Percentiles rank a stretch among this genome's conserved stretches.
These are phyloP conservation scores for Coemansia sp. DNA, from an alignment of 192 early-diverging fungal genomes.

Conservation along the genomic window DNA sequence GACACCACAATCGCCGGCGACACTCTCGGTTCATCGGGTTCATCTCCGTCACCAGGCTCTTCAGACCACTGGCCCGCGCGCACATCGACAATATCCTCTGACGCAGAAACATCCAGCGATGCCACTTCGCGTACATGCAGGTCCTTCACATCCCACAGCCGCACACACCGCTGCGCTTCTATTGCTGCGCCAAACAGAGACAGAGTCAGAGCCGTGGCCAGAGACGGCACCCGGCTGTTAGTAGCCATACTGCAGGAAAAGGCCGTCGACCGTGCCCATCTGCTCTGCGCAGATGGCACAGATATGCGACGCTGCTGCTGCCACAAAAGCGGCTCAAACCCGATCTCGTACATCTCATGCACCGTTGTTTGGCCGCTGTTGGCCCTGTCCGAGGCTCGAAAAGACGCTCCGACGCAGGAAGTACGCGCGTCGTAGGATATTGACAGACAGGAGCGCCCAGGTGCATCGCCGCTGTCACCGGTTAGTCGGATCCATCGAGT, in stretches of 20 bases:
- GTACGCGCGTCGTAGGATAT: constrained; percentile 12
- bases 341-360: constrained; percentile 30
- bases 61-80: constrained; percentile 28
- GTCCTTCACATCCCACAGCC: constrained; percentile 16
- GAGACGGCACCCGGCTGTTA: constrained; percentile 3
- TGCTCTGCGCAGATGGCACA: constrained; percentile 29
- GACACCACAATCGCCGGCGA: constrained; percentile 19
- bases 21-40: not conserved
- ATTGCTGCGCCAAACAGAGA: constrained; percentile 38
- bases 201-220: not conserved
- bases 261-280: constrained; percentile 22
- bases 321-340: not conserved
- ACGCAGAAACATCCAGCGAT: constrained; percentile 2
- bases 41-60: not conserved
- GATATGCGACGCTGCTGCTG: constrained; percentile 4
- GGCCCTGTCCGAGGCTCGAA: constrained; percentile 8
- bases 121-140: constrained; percentile 5
- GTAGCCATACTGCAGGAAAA: not conserved
- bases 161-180: constrained; percentile 22
- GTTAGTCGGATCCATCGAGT: constrained; percentile 28
- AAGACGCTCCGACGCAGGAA: constrained; percentile 30
- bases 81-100: constrained; percentile 36
- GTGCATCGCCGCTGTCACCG: not conserved
- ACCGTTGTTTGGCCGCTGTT: constrained; percentile 1
- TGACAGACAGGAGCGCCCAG: constrained; percentile 30